A percentile compares a stretch with the other conserved stretches of the same genome.
phyloP scores from a whole-genome alignment of 306 rosid genomes.

The Corylus heterophylla region DNA sequence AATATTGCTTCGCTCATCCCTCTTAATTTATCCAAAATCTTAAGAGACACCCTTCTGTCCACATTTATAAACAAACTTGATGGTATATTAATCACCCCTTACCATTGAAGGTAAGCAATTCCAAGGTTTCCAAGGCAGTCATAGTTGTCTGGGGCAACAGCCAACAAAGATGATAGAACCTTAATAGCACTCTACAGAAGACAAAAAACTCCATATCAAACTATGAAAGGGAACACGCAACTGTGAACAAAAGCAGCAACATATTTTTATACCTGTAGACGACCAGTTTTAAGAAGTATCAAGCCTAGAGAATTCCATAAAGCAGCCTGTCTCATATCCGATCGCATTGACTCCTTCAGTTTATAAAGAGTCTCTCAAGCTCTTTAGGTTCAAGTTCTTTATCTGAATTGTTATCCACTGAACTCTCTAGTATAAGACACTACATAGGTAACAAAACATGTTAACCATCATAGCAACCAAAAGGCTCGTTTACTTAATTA shows the following conservation, averaged over 20 bases:
- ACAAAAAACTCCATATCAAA: constrained; percentile 31
- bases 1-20: neutral
- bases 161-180: constrained; percentile 79
- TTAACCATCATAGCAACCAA: constrained; percentile 32
- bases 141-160: constrained; percentile 64
- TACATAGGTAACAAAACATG: constrained; percentile 48
- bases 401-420: constrained; percentile 65
- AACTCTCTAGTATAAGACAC: constrained; percentile 85
- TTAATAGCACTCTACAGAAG: constrained; percentile 74
- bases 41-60: neutral
- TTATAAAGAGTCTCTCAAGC: constrained; percentile 80
- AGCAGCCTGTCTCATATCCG: constrained; percentile 87
- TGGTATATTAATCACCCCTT: constrained; percentile 19
- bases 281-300: constrained; percentile 81
- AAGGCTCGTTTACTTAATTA: constrained; percentile 20
- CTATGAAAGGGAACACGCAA: constrained; percentile 22
- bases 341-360: constrained; percentile 67
- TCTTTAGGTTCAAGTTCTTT: constrained; percentile 83
- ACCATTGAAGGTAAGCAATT: constrained; percentile 90
- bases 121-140: constrained; percentile 97
- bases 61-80: neutral
- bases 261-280: constrained; percentile 59
- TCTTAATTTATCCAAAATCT: neutral
- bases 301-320: constrained; percentile 92
- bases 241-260: constrained; percentile 13